Conservation (phyloP, 768 basidiomycete species). For the Coprinellus micaceus region DNA sequence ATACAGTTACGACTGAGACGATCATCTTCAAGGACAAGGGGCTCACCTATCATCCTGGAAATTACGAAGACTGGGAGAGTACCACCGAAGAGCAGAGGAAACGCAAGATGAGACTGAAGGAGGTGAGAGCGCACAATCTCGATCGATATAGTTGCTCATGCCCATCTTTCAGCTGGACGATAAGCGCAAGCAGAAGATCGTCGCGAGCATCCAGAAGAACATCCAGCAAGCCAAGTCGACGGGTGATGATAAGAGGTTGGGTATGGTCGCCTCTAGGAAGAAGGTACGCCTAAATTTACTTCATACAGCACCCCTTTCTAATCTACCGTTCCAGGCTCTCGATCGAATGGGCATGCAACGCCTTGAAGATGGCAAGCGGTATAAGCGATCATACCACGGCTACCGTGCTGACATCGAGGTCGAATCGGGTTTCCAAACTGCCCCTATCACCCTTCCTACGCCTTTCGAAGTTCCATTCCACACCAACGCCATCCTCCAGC, state of each 20-base stretch:
- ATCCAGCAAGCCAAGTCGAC: slow-evolving; percentile 49
- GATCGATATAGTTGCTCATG: neutral
- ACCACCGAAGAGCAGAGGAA: slow-evolving; percentile 44
- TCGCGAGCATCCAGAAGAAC: slow-evolving; percentile 52
- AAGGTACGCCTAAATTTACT: slow-evolving; percentile 28
- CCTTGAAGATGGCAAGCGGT: slow-evolving; percentile 28
- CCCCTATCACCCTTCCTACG: slow-evolving; percentile 27
- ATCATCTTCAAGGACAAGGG: slow-evolving; percentile 53
- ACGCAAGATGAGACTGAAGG: slow-evolving; percentile 41
- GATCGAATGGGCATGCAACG: slow-evolving; percentile 33
- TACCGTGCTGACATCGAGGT: slow-evolving; percentile 31
- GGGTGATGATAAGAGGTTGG: slow-evolving; percentile 57
- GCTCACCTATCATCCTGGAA: slow-evolving; percentile 56
- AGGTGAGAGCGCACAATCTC: slow-evolving; percentile 22
- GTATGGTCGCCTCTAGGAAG: slow-evolving; percentile 52
- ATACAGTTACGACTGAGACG: slow-evolving; percentile 56
- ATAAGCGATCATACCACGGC: slow-evolving; percentile 30
- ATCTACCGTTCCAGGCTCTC: slow-evolving; percentile 30
- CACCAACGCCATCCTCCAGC: slow-evolving; percentile 28
- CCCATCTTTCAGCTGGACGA: slow-evolving; percentile 30
- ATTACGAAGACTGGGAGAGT: slow-evolving; percentile 46
- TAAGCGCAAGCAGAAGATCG: slow-evolving; percentile 40
- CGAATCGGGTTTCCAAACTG: slow-evolving; percentile 33
- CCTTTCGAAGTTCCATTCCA: slow-evolving; percentile 30
- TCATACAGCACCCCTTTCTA: neutral